Percentiles rank a stretch among this genome's conserved stretches.
Evolutionary conservation across 2,329 filamentous ascomycete genomes (phyloP).

Genomic region (Metarhizium humberi): DNA sequence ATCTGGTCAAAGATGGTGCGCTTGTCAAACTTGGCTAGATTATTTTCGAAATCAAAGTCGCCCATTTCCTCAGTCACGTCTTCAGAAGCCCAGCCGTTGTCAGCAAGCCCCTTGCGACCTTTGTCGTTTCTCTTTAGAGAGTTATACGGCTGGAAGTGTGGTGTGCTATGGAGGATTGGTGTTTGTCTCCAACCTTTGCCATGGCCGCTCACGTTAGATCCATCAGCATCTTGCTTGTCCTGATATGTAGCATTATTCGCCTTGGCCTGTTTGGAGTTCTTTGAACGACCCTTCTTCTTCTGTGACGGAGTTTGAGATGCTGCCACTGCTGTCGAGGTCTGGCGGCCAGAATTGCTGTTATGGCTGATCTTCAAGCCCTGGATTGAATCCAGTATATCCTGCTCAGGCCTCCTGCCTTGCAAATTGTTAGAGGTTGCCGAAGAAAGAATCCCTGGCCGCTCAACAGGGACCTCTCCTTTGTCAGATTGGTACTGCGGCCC

Average conservation of each 20-base stretch:
- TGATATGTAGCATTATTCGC: slow-evolving; percentile 16
- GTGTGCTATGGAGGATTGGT: slow-evolving; percentile 49
- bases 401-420: slow-evolving; percentile 12
- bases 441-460: too few species aligned
- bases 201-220: slow-evolving; percentile 19
- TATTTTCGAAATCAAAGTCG: slow-evolving; percentile 88
- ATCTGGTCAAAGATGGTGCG: slow-evolving; percentile 86
- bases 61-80: slow-evolving; percentile 92
- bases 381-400: slow-evolving; percentile 17
- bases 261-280: slow-evolving; percentile 23
- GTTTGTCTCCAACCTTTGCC: slow-evolving; percentile 52
- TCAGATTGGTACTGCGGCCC: slow-evolving; percentile 5
- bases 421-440: neutral
- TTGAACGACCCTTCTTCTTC: slow-evolving; percentile 22
- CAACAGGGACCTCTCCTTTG: slow-evolving; percentile 1
- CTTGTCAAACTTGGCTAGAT: slow-evolving; percentile 92
- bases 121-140: slow-evolving; percentile 48
- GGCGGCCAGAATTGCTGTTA: slow-evolving; percentile 11
- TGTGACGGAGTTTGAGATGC: slow-evolving; percentile 14
- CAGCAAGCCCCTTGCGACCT: slow-evolving; percentile 33
- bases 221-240: slow-evolving; percentile 15
- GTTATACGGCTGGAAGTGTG: slow-evolving; percentile 54
- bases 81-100: slow-evolving; percentile 91
- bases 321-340: slow-evolving; percentile 6
- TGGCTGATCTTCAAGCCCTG: slow-evolving; percentile 14